phyloP scores from a whole-genome alignment of 2,329 filamentous ascomycete species.

The Juglanconis oblonga region DNA sequence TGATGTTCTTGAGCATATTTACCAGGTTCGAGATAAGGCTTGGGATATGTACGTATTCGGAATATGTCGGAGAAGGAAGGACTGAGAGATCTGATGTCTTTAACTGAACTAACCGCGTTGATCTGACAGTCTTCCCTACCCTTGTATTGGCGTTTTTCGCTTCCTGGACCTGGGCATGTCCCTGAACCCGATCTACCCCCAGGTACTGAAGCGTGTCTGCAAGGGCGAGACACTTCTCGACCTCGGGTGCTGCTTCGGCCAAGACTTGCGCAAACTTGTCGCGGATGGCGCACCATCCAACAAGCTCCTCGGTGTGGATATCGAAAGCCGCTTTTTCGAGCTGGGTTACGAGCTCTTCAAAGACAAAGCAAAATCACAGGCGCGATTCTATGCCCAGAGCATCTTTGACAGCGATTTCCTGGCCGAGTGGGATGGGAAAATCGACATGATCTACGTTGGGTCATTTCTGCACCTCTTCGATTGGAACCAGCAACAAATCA shows the following conservation, averaged over 20 bases:
- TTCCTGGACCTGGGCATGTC: neutral
- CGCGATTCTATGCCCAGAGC: neutral
- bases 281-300: neutral
- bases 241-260: slow-evolving; percentile 2
- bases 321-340: neutral
- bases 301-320: neutral
- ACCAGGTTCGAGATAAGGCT: neutral
- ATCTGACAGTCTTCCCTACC: neutral
- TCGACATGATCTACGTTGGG: slow-evolving; percentile 7
- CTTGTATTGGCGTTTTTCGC: neutral
- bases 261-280: slow-evolving; percentile 3
- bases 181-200: neutral
- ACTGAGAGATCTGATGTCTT: neutral
- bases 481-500: neutral
- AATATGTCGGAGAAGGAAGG: neutral
- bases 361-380: neutral
- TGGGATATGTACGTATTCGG: neutral
- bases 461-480: slow-evolving; percentile 15
- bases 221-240: neutral
- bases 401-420: neutral
- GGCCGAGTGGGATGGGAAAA: neutral
- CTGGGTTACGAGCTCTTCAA: neutral
- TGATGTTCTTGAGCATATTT: neutral
- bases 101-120: neutral
- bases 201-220: neutral